Percentiles rank a stretch among this genome's conserved stretches.
These are phyloP conservation scores for Penicillium fimorum DNA, from an alignment of 495 filamentous ascomycete species.

Conservation along the genomic window DNA sequence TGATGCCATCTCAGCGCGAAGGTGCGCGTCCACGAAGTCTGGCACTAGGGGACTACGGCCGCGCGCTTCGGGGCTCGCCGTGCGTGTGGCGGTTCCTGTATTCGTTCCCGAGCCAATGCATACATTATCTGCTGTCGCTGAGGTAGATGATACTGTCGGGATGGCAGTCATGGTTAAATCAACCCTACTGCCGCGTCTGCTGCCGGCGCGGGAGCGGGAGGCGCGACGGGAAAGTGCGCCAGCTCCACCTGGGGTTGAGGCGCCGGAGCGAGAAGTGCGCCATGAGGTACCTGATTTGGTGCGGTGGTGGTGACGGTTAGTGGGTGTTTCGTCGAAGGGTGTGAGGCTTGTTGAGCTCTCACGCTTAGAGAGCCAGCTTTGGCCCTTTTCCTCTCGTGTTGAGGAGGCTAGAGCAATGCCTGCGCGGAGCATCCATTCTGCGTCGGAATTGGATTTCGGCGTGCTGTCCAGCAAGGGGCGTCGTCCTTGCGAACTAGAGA, in stretches of 20 bases:
- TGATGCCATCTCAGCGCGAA: constrained; percentile 44
- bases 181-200: constrained; percentile 35
- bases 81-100: constrained; percentile 4
- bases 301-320: constrained; percentile 26
- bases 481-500: constrained; percentile 3
- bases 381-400: constrained; percentile 73
- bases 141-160: constrained; percentile 9
- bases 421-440: constrained; percentile 73
- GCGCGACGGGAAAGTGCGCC: not conserved
- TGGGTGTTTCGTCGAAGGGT: constrained; percentile 13
- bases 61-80: constrained; percentile 17
- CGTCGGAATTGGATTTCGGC: constrained; percentile 40
- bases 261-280: constrained; percentile 35
- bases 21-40: constrained; percentile 46
- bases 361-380: constrained; percentile 72
- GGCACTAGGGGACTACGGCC: constrained; percentile 26
- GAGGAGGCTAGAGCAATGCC: constrained; percentile 69
- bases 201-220: constrained; percentile 35
- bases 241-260: constrained; percentile 36
- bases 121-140: constrained; percentile 1
- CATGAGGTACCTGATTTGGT: constrained; percentile 24
- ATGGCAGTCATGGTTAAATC: constrained; percentile 40
- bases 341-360: constrained; percentile 67
- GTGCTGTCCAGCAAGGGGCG: constrained; percentile 12
- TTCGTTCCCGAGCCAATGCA: constrained; percentile 1